phyloP scores from a whole-genome alignment of 495 filamentous ascomycete species.

The Penicillium tannophilum region DNA sequence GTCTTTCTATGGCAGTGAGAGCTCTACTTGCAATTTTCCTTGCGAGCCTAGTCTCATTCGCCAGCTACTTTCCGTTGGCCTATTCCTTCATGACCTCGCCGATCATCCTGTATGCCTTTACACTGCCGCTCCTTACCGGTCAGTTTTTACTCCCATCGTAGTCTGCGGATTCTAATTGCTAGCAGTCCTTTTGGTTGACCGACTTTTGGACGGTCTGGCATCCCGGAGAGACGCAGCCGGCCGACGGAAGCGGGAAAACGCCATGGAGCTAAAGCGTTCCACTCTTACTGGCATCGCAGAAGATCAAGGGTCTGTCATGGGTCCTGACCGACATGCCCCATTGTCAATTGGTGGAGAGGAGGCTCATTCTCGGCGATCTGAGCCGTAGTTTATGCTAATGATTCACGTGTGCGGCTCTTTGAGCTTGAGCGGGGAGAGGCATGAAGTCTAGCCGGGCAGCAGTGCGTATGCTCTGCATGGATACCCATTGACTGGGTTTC shows the following conservation, averaged over 20 bases:
- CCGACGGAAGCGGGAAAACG: constrained; percentile 36
- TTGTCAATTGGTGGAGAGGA: background rate
- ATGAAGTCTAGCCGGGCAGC: background rate
- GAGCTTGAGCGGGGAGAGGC: background rate
- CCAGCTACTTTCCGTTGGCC: constrained; percentile 35
- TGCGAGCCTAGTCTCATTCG: constrained; percentile 35
- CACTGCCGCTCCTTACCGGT: constrained; percentile 39
- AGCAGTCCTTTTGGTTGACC: constrained; percentile 43
- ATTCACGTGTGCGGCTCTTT: background rate
- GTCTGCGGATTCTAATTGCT: constrained; percentile 19
- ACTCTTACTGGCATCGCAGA: constrained; percentile 10
- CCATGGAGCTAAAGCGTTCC: constrained; percentile 14
- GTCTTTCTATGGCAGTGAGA: constrained; percentile 32
- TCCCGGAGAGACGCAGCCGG: constrained; percentile 28
- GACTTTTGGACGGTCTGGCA: constrained; percentile 41
- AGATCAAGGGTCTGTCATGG: constrained; percentile 1
- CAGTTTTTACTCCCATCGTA: constrained; percentile 19
- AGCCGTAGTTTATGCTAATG: background rate
- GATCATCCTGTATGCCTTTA: constrained; percentile 45
- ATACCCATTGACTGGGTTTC: background rate
- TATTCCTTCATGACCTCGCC: constrained; percentile 47
- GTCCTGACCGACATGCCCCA: constrained; percentile 7
- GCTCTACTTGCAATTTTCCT: constrained; percentile 32
- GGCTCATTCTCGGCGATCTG: background rate
- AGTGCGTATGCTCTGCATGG: background rate